Base-by-base conservation (phyloP, 2,329 filamentous ascomycete genomes). In the Colletotrichum coccodes region DNA sequence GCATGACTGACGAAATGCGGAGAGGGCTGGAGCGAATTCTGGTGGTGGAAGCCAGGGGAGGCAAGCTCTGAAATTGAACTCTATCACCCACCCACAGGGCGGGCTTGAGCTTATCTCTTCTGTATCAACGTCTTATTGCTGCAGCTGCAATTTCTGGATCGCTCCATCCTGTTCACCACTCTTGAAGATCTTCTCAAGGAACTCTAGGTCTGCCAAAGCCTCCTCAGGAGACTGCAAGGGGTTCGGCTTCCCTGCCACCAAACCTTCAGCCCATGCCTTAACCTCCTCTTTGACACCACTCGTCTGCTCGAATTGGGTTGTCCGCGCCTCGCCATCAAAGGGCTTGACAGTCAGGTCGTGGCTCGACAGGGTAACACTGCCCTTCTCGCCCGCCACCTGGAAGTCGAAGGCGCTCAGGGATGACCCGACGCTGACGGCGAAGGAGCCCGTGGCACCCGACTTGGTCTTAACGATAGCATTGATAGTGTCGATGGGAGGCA, bases 401-500 rank as follows among this genome's bases (percentile, higher is more conserved):
- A 86, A 90, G 72, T 89, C 86, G 16, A 83, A 85, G 3, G 85
- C 84, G 6, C 77, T 79, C 71, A 88, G 75, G 9, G 83, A 86
- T 8, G 87, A 87, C 2, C 90, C 90, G 60, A 86, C 86, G 2
- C 85, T 87, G n/a, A 88, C 78, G 62, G 83, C 81, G 56, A 91
- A 86, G 6, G 85, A 87, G 2, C 90, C 91, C 1, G 83, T 82
- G 2, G 81, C 83, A 3, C 89, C 89, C 30, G 82, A 84, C 65
- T 81, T 81, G 2, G 88, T 84, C 74, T 83, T 84, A 42, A 90
- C 71, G 2, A 88, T 82, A 11, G 89, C 89, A 73, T 89, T 86
- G 58, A 93, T 80, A 1, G 90, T 91, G 75, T 94, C 92, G 1
- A 92, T 83, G 0, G 91, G 91, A 5, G 87, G 84, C 9, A 94